Evolutionary conservation across 139 green algal genomes (phyloP), one percentile per base, ranked within the genome.

Genomic region (Micractinium conductrix): DNA sequence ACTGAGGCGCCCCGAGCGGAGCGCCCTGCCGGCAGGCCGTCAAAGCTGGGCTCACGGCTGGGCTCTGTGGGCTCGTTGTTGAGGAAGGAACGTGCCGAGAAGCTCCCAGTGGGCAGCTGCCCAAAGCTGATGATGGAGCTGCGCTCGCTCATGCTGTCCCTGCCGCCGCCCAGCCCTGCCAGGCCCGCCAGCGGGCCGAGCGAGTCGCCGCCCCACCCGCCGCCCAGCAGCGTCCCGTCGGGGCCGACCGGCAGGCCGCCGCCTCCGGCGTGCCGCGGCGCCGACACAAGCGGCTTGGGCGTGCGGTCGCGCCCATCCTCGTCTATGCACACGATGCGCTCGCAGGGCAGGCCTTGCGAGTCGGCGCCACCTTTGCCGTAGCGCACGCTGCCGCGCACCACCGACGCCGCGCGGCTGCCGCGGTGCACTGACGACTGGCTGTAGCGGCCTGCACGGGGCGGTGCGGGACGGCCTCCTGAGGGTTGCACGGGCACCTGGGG

Each of bases 291-390:
- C 7, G 93, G 93, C 86, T 94, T 94, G 22, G 93, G 93, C 0
- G 93, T 96, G 73, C 92, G 89, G 72, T 95, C 91, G 1, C 90
- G 75, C 19, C 91, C 91, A 4, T 94, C 74, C 24, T 92, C 89
- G 65, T 93, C 90, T 28, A 94, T 82, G 50, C 35, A 53, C 37
- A 40, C 37, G 2, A 85, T 55, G 26, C 69, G 50, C 48, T 85
- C 69, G 37, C 60, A 79, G 37, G 80, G 69, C 38, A 79, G 35
- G 48, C 80, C 80, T 28, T 40, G 53, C 4, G 69, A 55, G 40
- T 76, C 69, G 40, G 53, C 22, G 69, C 24, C 69, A 40, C 22
- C 40, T 40, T 26, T 24, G 69, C 40, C 70, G 28, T 35, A 17
- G 38, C 42, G 26, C 26, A 53, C 42, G 70, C 42, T 45, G 70